phyloP scores from a whole-genome alignment of 2,329 filamentous ascomycete species.

The Xylariales sp. region DNA sequence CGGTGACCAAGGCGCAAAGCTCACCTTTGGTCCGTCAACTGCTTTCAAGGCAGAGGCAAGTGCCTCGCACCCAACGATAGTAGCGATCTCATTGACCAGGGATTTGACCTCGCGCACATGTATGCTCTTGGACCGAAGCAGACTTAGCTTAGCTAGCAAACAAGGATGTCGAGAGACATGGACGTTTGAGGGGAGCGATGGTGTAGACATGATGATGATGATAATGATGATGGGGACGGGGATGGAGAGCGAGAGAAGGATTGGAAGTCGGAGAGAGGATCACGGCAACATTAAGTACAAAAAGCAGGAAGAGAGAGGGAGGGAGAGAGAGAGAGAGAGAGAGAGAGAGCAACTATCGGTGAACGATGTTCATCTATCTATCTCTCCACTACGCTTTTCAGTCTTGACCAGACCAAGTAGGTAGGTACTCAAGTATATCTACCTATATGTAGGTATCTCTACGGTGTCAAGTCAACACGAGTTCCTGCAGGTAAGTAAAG shows the following conservation, averaged over 20 bases:
- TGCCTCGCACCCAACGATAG: conserved; percentile 79
- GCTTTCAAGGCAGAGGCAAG: conserved; percentile 59
- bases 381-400: too few relatives aligned
- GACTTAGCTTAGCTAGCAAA: conserved; percentile 80
- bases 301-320: not conserved
- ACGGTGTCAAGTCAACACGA: too few relatives aligned
- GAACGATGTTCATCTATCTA: too few relatives aligned
- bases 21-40: conserved; percentile 59
- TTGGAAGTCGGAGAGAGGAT: too few relatives aligned
- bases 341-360: too few relatives aligned
- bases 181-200: conserved; percentile 51
- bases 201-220: conserved; percentile 19
- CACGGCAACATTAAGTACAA: too few relatives aligned
- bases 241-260: not conserved
- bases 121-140: conserved; percentile 71
- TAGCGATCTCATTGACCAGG: conserved; percentile 79
- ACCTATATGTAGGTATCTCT: too few relatives aligned
- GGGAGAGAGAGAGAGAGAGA: too few relatives aligned
- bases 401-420: not conserved
- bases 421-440: too few relatives aligned
- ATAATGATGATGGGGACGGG: not conserved
- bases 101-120: conserved; percentile 71
- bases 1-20: conserved; percentile 13
- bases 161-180: conserved; percentile 85
- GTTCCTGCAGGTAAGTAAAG: too few relatives aligned